These are phyloP conservation scores for Volvariella volvacea DNA, from an alignment of 1,284 basidiomycete species.

Conservation along the genomic window DNA sequence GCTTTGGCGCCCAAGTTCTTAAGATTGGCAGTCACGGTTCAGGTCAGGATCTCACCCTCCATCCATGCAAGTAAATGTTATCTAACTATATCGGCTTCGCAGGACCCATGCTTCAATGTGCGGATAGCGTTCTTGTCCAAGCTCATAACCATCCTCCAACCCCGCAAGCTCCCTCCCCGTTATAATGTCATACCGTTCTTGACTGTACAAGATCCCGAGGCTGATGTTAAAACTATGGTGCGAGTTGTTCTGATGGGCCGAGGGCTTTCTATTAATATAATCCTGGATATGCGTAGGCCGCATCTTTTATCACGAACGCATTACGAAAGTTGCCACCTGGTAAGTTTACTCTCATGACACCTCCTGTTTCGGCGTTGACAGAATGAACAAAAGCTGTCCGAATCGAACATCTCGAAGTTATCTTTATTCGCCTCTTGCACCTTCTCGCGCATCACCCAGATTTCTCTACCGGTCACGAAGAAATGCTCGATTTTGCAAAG, in stretches of 20 bases:
- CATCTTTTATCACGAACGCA: constrained; percentile 46
- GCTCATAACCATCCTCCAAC: constrained; percentile 55
- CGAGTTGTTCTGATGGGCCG: constrained; percentile 15
- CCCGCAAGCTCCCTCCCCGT: constrained; percentile 57
- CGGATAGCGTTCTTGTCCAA: constrained; percentile 77
- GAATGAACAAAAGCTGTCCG: constrained; percentile 37
- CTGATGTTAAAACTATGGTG: constrained; percentile 63
- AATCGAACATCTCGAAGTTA: constrained; percentile 70
- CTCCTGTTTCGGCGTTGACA: neutral
- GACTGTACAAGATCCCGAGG: constrained; percentile 87
- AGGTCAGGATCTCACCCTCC: constrained; percentile 31
- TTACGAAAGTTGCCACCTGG: constrained; percentile 42
- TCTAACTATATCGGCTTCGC: neutral
- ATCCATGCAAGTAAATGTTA: neutral
- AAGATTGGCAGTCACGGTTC: constrained; percentile 67
- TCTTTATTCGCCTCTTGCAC: constrained; percentile 83
- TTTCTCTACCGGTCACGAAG: constrained; percentile 57
- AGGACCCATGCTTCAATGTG: constrained; percentile 89
- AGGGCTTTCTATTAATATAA: neutral
- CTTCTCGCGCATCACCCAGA: constrained; percentile 94
- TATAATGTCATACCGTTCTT: constrained; percentile 88
- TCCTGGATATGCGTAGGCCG: constrained; percentile 47
- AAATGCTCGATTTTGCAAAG: constrained; percentile 70
- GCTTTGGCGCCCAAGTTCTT: constrained; percentile 61
- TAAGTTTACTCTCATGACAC: constrained; percentile 20